Evolutionary conservation across 371 early-diverging fungal species (phyloP).

Genomic region (Mortierella sp.): DNA sequence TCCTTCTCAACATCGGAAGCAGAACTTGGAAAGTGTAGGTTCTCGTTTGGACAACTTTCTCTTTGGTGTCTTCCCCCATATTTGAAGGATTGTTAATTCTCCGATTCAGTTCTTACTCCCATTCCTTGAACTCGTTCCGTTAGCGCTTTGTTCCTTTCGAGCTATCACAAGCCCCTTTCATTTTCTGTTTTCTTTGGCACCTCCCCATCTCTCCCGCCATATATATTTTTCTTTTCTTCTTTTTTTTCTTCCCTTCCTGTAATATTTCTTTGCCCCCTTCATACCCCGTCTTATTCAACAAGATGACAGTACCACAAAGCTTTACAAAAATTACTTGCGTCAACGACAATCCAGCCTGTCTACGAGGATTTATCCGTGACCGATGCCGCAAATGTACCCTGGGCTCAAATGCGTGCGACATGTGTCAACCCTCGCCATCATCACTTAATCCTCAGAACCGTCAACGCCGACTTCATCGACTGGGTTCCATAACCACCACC

Average conservation of each 20-base stretch:
- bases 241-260: slow-evolving; percentile 1
- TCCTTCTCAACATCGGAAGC: no score
- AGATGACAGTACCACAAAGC: no score
- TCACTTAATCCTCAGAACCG: slow-evolving; percentile 4
- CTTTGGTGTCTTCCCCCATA: no score
- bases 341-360: slow-evolving; percentile 24
- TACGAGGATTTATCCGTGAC: slow-evolving; percentile 44
- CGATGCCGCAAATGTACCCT: slow-evolving; percentile 35
- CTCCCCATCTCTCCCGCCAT: not conserved
- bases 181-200: not conserved
- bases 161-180: not conserved
- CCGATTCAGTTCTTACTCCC: not conserved
- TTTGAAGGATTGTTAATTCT: no score
- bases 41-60: no score
- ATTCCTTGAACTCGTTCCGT: no score
- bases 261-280: not conserved
- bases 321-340: slow-evolving; percentile 16
- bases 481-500: not conserved
- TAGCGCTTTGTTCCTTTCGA: no score
- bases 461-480: not conserved
- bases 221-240: slow-evolving; percentile 5
- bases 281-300: not conserved
- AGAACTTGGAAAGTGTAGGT: no score
- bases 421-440: slow-evolving; percentile 19
- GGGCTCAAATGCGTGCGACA: slow-evolving; percentile 34